A percentile compares a stretch with the other conserved stretches of the same genome.
These are phyloP conservation scores for Collybia mongolica DNA, from an alignment of 768 basidiomycete species.

Conservation along the genomic window DNA sequence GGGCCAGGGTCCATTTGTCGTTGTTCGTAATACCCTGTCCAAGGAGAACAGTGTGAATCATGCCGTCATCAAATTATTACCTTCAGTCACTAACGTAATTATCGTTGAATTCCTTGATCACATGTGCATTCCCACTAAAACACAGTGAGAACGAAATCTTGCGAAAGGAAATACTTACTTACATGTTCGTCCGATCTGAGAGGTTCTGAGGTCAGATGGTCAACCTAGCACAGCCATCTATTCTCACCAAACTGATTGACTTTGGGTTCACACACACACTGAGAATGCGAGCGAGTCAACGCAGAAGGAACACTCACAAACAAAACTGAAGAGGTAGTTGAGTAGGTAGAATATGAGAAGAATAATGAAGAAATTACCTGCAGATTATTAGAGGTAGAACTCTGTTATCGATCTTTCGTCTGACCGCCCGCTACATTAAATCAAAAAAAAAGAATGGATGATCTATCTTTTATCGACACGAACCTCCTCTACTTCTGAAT, in stretches of 20 bases:
- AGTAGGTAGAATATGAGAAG: not conserved
- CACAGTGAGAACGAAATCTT: not conserved
- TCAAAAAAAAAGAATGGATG: not conserved
- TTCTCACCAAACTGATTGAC: constrained; percentile 48
- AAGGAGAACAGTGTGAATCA: not conserved
- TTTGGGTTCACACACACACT: constrained; percentile 9
- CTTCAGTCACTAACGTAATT: constrained; percentile 40
- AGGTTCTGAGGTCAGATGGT: not conserved
- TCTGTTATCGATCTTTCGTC: constrained; percentile 47
- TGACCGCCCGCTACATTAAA: constrained; percentile 34
- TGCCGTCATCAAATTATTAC: not conserved
- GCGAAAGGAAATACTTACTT: constrained; percentile 7
- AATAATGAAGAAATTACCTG: constrained; percentile 30
- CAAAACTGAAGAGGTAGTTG: constrained; percentile 29
- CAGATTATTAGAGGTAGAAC: constrained; percentile 49
- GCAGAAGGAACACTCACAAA: constrained; percentile 35
- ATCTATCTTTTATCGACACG: not conserved
- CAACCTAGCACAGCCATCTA: not conserved
- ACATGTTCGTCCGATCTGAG: constrained; percentile 61
- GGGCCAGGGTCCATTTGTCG: constrained; percentile 53
- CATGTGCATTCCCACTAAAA: constrained; percentile 54
- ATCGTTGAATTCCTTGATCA: constrained; percentile 48
- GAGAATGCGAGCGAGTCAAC: not conserved
- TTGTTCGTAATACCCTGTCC: constrained; percentile 48
- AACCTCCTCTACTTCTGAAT: constrained; percentile 48